Evolutionary conservation across 306 rosid genomes (phyloP).

Genomic region (Medicago ruthenica): DNA sequence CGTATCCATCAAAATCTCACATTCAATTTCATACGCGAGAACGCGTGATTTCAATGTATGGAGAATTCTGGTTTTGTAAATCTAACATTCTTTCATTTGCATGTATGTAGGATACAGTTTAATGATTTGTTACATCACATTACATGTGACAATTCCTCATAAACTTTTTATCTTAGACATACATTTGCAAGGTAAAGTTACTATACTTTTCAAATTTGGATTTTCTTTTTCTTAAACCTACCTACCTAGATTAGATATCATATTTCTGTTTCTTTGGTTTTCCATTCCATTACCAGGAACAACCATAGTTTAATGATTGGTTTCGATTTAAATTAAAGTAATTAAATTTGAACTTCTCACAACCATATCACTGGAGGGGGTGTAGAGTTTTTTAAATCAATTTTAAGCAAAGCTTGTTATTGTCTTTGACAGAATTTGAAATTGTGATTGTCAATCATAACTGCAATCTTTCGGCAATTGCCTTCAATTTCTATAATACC

Average conservation of each 20-base stretch:
- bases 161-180: background rate
- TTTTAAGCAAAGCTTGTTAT: too few relatives aligned
- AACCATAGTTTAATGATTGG: too few relatives aligned
- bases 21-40: background rate
- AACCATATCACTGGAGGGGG: background rate
- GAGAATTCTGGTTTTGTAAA: background rate
- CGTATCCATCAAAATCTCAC: too few relatives aligned
- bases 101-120: constrained; percentile 1
- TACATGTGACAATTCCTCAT: constrained; percentile 12
- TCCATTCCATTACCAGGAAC: too few relatives aligned
- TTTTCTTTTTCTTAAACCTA: too few relatives aligned
- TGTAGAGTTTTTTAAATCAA: too few relatives aligned
- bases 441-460: background rate
- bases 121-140: constrained; percentile 7
- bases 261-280: too few relatives aligned
- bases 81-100: background rate
- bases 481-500: background rate
- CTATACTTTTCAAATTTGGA: background rate
- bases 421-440: too few relatives aligned
- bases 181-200: constrained; percentile 21
- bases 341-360: background rate
- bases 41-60: too few relatives aligned
- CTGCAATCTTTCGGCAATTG: background rate
- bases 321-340: background rate
- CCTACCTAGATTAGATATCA: too few relatives aligned